Conservation (phyloP, 164 flowering plant species). For the Piper betle region DNA sequence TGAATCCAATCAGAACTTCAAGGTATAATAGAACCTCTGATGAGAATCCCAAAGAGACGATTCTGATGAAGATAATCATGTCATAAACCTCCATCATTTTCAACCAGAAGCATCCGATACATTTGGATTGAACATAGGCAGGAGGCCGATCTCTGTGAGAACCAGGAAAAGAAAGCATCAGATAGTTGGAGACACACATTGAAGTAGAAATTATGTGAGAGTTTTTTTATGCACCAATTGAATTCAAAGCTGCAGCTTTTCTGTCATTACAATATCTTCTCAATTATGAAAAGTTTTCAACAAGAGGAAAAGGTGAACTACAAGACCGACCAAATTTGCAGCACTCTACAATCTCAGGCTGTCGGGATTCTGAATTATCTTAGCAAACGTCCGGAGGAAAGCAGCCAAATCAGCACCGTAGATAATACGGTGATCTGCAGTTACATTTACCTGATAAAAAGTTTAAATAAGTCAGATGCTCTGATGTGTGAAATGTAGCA, state of each 20-base stretch:
- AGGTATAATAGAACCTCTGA: neutral
- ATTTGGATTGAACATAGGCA: slow-evolving; percentile 13
- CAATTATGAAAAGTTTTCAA: neutral
- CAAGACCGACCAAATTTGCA: neutral
- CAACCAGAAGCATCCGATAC: slow-evolving; percentile 3
- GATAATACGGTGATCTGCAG: slow-evolving; percentile 80
- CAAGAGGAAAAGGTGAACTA: neutral
- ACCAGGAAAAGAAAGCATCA: slow-evolving; percentile 18
- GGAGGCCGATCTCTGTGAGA: slow-evolving; percentile 46
- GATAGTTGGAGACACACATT: too few species aligned
- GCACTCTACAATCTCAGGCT: slow-evolving; percentile 56
- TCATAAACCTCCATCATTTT: neutral
- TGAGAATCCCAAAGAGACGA: neutral
- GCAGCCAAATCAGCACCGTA: slow-evolving; percentile 95
- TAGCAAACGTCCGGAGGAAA: slow-evolving; percentile 77
- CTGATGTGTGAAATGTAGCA: neutral
- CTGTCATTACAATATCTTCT: neutral
- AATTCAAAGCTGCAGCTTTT: neutral
- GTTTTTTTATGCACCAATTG: too few species aligned
- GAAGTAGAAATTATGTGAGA: too few species aligned
- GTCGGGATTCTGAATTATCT: slow-evolving; percentile 78
- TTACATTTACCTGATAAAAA: slow-evolving; percentile 68
- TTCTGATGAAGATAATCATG: too few species aligned
- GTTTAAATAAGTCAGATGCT: neutral
- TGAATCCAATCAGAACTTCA: neutral